Base-by-base conservation (phyloP, 805 yeast genomes). In the Teunomyces funiuensis region DNA sequence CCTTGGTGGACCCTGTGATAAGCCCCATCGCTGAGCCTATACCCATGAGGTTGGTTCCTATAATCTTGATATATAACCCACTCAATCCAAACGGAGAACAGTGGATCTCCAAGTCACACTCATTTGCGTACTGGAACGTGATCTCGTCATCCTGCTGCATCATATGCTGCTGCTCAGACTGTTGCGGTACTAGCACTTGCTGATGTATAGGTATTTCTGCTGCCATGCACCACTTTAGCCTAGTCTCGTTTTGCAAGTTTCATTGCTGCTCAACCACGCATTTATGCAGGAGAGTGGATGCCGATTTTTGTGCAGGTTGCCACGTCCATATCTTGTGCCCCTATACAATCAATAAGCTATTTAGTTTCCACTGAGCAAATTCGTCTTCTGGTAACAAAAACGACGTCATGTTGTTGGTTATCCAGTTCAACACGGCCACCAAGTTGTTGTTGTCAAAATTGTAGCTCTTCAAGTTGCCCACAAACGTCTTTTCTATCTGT, bases 1-100 rank as follows among this genome's bases (percentile, higher is more conserved):
- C 82, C 22, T 62, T 66, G 15, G 79, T 72, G 5, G 70, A 60
- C 6, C 81, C 81, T 0, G 80, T 74, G n/a, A 76, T 65, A 28
- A 77, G 59, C 6, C 80, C 80, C 80, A 76, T 74, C 13, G 80
- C 75, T 7, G 77, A 70, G 3, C 82, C 82, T 5, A 76, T 73
- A 0, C 82, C 82, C 58, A 76, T 72, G 6, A 75, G 61, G 37
- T 74, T 73, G 0, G 77, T 71, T 6, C 73, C 79, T 5, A 60
- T 63, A 11, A 76, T 62, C 43, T 74, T 74, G 28, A 76, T 63
- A 52, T 75, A 76, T 7, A 76, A 52, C 10, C 81, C 81, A 26
- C 76, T 66, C 15, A 76, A 63, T 10, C 82, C 82, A 52, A 76
- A 76, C 2, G 82, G 81, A 2, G 80, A 75, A 51, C 80, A 76